Evolutionary conservation across 2,329 filamentous ascomycete species (phyloP).

Genomic region (Trichoderma gracile): DNA sequence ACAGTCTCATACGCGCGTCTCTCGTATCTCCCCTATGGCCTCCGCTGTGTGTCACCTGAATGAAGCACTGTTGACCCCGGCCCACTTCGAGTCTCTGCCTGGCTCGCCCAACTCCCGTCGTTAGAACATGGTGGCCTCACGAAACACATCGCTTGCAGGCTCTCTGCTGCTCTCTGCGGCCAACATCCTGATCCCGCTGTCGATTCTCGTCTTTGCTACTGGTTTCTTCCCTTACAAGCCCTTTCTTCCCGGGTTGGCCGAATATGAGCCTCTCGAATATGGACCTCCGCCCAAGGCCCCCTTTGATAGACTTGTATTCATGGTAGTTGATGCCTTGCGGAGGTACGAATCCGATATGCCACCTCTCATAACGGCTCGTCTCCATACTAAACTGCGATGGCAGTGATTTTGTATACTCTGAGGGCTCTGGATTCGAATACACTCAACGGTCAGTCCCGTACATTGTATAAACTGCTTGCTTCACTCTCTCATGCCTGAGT

Average conservation of each 20-base stretch:
- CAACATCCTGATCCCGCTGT: constrained; percentile 75
- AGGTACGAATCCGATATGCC: constrained; percentile 57
- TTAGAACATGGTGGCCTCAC: constrained; percentile 32
- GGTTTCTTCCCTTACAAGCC: constrained; percentile 99
- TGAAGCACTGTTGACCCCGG: neutral
- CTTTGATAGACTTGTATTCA: constrained; percentile 91
- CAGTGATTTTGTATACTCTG: constrained; percentile 90
- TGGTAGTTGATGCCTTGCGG: constrained; percentile 94
- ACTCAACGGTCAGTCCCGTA: constrained; percentile 74
- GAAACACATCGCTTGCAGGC: constrained; percentile 33
- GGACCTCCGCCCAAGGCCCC: constrained; percentile 62
- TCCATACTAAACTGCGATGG: constrained; percentile 28
- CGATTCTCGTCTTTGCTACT: constrained; percentile 75
- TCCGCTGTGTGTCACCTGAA: neutral
- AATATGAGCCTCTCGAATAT: constrained; percentile 59
- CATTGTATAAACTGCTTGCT: neutral
- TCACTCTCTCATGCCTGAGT: neutral
- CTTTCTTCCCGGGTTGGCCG: constrained; percentile 80
- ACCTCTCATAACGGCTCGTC: neutral
- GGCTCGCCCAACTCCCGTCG: neutral
- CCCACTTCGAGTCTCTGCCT: neutral
- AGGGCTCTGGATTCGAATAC: constrained; percentile 78
- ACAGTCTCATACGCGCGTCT: neutral
- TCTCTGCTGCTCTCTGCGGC: constrained; percentile 59
- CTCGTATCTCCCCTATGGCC: neutral